Evolutionary conservation across 495 filamentous ascomycete species (phyloP).

Genomic region (Annulohypoxylon bovei): DNA sequence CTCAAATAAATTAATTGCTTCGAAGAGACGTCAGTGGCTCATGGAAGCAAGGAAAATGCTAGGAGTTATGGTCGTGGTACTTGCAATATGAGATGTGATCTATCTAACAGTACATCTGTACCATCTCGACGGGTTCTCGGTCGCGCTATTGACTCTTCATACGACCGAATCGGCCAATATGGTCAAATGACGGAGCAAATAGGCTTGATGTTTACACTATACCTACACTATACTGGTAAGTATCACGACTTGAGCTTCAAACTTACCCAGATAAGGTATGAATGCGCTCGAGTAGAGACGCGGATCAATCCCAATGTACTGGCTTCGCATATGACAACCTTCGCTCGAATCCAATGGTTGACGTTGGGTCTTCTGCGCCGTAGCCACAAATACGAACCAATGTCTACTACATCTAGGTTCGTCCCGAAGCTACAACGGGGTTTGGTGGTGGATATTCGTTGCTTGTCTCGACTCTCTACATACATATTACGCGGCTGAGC

Average conservation of each 20-base stretch:
- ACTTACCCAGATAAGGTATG: conserved; percentile 7
- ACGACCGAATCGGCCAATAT: conserved; percentile 2
- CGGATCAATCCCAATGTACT: conserved; percentile 29
- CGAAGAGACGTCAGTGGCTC: conserved; percentile 10
- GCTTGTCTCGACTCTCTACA: conserved; percentile 1
- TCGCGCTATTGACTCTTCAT: conserved; percentile 13
- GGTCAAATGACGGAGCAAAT: background rate
- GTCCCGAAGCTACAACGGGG: conserved; percentile 19
- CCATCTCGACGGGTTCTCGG: background rate
- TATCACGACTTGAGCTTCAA: conserved; percentile 13
- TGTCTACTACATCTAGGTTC: conserved; percentile 26
- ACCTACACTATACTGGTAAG: conserved; percentile 4
- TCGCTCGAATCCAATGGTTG: conserved; percentile 16
- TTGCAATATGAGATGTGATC: conserved; percentile 3
- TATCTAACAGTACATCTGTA: conserved; percentile 4
- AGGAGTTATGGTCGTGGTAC: background rate
- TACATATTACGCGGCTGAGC: conserved; percentile 9
- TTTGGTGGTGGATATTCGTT: conserved; percentile 28
- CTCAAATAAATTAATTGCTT: conserved; percentile 37
- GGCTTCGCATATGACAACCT: conserved; percentile 34
- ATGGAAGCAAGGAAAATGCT: background rate
- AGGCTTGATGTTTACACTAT: background rate
- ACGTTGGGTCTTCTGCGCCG: conserved; percentile 10
- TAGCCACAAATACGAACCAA: conserved; percentile 17
- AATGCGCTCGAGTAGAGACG: conserved; percentile 19